phyloP scores from a whole-genome alignment of 768 basidiomycete genomes.

The Ramaria sp. region DNA sequence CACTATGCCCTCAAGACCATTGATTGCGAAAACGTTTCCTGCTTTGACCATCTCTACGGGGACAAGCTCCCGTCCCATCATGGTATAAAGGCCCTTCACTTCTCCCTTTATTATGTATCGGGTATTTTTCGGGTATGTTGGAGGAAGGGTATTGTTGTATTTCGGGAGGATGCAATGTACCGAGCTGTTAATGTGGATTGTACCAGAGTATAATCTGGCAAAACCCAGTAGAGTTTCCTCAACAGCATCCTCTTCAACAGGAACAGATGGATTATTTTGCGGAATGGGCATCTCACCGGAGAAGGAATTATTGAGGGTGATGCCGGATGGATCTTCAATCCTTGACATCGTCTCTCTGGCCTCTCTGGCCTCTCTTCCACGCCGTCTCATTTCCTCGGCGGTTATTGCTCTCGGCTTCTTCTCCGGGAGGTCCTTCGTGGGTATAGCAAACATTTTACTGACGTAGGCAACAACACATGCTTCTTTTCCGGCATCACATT shows the following conservation, averaged over 20 bases:
- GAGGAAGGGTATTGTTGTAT: slow-evolving; percentile 53
- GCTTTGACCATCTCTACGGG: slow-evolving; percentile 73
- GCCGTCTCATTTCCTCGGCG: slow-evolving; percentile 71
- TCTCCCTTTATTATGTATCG: slow-evolving; percentile 47
- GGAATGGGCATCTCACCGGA: slow-evolving; percentile 9
- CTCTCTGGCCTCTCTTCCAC: slow-evolving; percentile 45
- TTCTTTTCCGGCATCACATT: slow-evolving; percentile 45
- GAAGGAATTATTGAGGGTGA: slow-evolving; percentile 9
- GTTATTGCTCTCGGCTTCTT: slow-evolving; percentile 68
- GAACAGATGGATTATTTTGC: slow-evolving; percentile 14
- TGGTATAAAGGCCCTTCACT: slow-evolving; percentile 78
- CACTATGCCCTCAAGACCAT: slow-evolving; percentile 81
- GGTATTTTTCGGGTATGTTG: slow-evolving; percentile 56
- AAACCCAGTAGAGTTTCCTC: slow-evolving; percentile 81
- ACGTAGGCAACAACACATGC: slow-evolving; percentile 76
- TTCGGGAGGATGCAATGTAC: slow-evolving; percentile 81
- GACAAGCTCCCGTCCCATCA: slow-evolving; percentile 97
- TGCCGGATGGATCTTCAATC: slow-evolving; percentile 7
- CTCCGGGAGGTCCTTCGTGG: slow-evolving; percentile 72
- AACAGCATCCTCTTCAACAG: slow-evolving; percentile 19
- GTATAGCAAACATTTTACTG: slow-evolving; percentile 97
- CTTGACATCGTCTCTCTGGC: slow-evolving; percentile 20
- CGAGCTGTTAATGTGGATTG: slow-evolving; percentile 48
- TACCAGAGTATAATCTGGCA: slow-evolving; percentile 87
- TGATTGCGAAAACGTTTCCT: slow-evolving; percentile 91